A percentile compares a stretch with the other conserved stretches of the same genome.
Conservation (phyloP, 768 basidiomycete species). For the Cantharellus cinnabarinus region DNA sequence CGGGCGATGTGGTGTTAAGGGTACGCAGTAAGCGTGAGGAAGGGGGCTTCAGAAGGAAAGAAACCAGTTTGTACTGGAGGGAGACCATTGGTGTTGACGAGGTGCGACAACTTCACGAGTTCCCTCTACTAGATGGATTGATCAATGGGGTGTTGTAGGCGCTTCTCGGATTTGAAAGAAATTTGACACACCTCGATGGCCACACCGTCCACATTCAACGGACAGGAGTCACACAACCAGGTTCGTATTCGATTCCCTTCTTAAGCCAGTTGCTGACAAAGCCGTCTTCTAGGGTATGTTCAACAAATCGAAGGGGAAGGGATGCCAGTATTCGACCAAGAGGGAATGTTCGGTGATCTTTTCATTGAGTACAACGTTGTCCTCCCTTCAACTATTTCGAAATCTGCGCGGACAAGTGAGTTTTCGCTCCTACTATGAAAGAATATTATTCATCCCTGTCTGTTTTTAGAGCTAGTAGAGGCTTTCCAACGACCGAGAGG, state of each 20-base stretch:
- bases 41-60: conserved; percentile 78
- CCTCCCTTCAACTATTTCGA: conserved; percentile 50
- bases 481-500: conserved; percentile 26
- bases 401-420: conserved; percentile 58
- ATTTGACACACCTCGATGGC: conserved; percentile 83
- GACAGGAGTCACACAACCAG: conserved; percentile 78
- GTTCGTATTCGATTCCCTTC: conserved; percentile 19
- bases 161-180: conserved; percentile 85
- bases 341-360: conserved; percentile 47
- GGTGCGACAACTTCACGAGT: conserved; percentile 24
- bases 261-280: neutral
- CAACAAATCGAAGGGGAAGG: conserved; percentile 76
- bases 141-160: conserved; percentile 31
- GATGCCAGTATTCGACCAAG: conserved; percentile 50
- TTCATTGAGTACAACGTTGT: conserved; percentile 90
- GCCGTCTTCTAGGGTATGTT: conserved; percentile 42
- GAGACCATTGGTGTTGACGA: conserved; percentile 84
- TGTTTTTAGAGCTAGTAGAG: conserved; percentile 30
- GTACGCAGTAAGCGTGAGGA: conserved; percentile 58
- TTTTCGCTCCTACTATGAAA: conserved; percentile 7
- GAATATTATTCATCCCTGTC: neutral
- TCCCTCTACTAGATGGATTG: conserved; percentile 2
- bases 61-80: conserved; percentile 76
- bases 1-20: conserved; percentile 80
- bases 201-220: conserved; percentile 50